Evolutionary conservation across 2,329 filamentous ascomycete species (phyloP), one percentile per base, ranked within the genome.

Genomic region (Fusarium brevicatenulatum): DNA sequence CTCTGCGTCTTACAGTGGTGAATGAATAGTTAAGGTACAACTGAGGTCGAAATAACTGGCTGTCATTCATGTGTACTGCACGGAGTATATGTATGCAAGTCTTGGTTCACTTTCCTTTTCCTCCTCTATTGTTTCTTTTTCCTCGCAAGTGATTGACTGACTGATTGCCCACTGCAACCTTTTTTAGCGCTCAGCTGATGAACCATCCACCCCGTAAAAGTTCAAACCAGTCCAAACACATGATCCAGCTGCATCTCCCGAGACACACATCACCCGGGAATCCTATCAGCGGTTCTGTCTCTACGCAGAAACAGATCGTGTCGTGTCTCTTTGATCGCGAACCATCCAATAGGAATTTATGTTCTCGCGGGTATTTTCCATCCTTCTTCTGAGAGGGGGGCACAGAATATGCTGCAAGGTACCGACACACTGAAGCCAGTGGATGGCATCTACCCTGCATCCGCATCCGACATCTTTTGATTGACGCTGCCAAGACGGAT

Each of bases 381-480:
- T 28, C 16, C n/a, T 32, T 49, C 44, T 21, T 47, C 23, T 36
- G 16, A 34, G 21, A 46, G n/a, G n/a, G 52, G 34, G 34, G n/a
- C 16, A 50, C 28, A 6, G 25, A 37, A 46, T 21, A 56, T 55
- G 34, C 55, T 72, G 59, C 60, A 70, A 63, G 68, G 57, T 53
- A 71, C 63, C 52, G 18, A 34, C 11, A 60, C 28, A 34, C 12
- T 23, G 42, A 58, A 37, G 25, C 40, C 34, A 19, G 12, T 46
- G 23, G 32, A 64, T 28, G 19, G 30, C 25, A 50, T 32, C 58
- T 70, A 70, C 66, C 67, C 66, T 70, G n/a, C n/a, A n/a, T n/a
- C n/a, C n/a, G 66, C 54, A 66, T 50, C 42, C 19, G 25, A 50
- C 16, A 28, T 55, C 2, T 5, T 23, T 64, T 8, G 19, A n/a